phyloP scores from a whole-genome alignment of 2,329 filamentous ascomycete genomes.

The Neurospora sp. region DNA sequence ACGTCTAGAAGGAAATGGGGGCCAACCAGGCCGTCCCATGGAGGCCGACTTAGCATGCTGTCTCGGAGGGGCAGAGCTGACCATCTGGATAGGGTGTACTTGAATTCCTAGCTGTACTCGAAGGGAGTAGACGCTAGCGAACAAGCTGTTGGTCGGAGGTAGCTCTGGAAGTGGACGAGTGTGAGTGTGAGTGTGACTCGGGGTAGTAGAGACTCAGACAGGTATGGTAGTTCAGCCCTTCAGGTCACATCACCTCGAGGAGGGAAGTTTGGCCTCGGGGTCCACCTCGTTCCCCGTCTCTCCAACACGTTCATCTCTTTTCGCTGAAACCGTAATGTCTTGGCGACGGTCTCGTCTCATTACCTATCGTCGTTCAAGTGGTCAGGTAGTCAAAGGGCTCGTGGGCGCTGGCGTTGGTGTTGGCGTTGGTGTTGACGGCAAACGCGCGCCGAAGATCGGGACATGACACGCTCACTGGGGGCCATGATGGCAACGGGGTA shows the following conservation, averaged over 20 bases:
- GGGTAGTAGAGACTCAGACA: background rate
- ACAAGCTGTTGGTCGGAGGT: background rate
- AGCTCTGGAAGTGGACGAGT: background rate
- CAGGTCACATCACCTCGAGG: background rate
- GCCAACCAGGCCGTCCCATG: background rate
- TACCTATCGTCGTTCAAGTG: background rate
- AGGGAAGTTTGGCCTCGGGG: background rate
- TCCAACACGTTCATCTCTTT: background rate
- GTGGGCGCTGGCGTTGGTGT: background rate
- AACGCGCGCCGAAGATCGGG: background rate
- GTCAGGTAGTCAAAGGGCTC: background rate
- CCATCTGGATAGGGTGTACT: background rate
- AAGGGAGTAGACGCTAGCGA: background rate
- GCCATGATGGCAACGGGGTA: background rate
- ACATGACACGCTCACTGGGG: background rate
- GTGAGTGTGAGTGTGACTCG: background rate
- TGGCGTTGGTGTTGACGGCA: background rate
- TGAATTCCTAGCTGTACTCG: background rate
- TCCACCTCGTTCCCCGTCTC: background rate
- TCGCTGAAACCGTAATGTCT: background rate
- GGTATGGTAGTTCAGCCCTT: background rate
- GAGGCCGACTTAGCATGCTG: background rate
- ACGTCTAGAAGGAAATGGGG: background rate
- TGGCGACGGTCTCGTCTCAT: background rate
- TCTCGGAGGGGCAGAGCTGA: background rate